Conservation (phyloP, 371 early-diverging fungal species). For the Mucor racemosus region DNA sequence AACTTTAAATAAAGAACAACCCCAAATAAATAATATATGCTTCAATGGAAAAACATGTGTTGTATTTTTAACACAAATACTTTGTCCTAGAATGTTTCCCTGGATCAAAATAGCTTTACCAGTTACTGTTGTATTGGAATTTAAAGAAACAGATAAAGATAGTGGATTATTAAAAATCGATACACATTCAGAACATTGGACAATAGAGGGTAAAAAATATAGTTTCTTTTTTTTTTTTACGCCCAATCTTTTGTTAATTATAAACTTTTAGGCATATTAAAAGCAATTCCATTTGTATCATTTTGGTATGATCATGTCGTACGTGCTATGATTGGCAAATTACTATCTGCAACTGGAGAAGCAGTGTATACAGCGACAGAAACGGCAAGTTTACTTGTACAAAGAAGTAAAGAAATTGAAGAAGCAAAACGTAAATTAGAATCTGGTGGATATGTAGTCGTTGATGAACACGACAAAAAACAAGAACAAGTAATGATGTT, state of each 20-base stretch:
- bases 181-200: slow-evolving; percentile 60
- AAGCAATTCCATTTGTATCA: slow-evolving; percentile 57
- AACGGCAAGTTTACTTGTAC: slow-evolving; percentile 31
- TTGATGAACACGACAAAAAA: background rate
- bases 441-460: background rate
- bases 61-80: slow-evolving; percentile 47
- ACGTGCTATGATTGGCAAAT: slow-evolving; percentile 52
- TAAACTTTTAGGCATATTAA: slow-evolving; percentile 45
- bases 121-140: slow-evolving; percentile 52
- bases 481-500: slow-evolving; percentile 11
- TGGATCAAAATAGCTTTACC: slow-evolving; percentile 50
- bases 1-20: slow-evolving; percentile 53
- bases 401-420: slow-evolving; percentile 36
- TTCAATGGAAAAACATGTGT: slow-evolving; percentile 50
- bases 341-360: slow-evolving; percentile 58
- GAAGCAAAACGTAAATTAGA: slow-evolving; percentile 24
- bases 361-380: slow-evolving; percentile 55
- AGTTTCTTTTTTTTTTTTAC: background rate
- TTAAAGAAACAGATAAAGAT: slow-evolving; percentile 41
- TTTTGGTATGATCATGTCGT: slow-evolving; percentile 68
- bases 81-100: slow-evolving; percentile 57
- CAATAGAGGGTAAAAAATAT: slow-evolving; percentile 47
- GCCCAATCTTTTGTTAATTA: background rate
- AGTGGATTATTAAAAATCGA: slow-evolving; percentile 50
- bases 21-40: slow-evolving; percentile 47